Percentiles rank a stretch among this genome's conserved stretches.
Evolutionary conservation across 306 rosid genomes (phyloP).

Genomic region (Oemleria cerasiformis): DNA sequence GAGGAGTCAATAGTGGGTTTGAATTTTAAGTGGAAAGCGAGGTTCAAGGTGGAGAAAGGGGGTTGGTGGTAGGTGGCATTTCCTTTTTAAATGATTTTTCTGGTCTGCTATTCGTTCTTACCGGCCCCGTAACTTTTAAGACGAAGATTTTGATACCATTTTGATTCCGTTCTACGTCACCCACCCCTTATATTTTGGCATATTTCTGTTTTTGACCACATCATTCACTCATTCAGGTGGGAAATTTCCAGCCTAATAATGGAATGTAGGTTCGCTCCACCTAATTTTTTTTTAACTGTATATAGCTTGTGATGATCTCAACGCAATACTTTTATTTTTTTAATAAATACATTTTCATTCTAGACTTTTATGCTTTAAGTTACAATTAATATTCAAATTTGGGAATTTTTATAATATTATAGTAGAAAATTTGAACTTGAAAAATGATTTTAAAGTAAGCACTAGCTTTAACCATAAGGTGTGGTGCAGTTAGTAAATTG

Average conservation of each 20-base stretch:
- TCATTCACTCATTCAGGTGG: background rate
- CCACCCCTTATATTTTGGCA: background rate
- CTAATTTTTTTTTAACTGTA: too few species aligned
- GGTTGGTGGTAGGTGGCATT: background rate
- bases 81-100: background rate
- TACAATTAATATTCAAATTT: too few species aligned
- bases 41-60: background rate
- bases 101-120: background rate
- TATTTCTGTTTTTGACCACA: background rate
- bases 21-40: background rate
- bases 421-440: too few species aligned
- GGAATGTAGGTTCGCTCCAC: background rate
- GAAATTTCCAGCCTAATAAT: background rate
- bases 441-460: too few species aligned
- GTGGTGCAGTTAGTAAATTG: too few species aligned
- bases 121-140: conserved; percentile 7
- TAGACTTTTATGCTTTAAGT: too few species aligned
- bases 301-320: too few species aligned
- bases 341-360: too few species aligned
- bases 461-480: too few species aligned
- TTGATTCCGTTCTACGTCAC: background rate
- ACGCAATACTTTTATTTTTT: too few species aligned
- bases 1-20: background rate
- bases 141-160: background rate
- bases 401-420: too few species aligned